Conservation (phyloP, 1,139 yeast species). For the Magnusiomyces paraingens region DNA sequence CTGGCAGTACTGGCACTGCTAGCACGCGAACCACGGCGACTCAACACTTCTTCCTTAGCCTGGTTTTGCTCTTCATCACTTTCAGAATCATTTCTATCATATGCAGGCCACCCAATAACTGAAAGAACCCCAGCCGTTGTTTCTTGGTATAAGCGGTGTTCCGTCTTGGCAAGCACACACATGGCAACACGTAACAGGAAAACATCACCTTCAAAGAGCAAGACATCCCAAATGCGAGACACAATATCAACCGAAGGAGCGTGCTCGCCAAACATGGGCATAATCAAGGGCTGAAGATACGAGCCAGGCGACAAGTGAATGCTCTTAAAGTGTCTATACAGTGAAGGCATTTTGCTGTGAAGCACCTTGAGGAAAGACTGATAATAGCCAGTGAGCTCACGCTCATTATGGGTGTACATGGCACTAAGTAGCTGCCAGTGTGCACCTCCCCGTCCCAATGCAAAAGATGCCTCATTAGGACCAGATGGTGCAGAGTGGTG, state of each 20-base stretch:
- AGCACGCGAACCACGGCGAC: too few species aligned
- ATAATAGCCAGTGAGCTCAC: constrained; percentile 31
- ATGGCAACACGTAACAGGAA: constrained; percentile 44
- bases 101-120: constrained; percentile 19
- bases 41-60: too few species aligned
- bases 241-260: constrained; percentile 34
- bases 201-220: constrained; percentile 55
- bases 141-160: constrained; percentile 47
- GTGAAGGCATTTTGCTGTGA: constrained; percentile 39
- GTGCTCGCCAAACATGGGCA: constrained; percentile 33
- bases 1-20: too few species aligned
- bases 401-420: constrained; percentile 26
- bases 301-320: constrained; percentile 35
- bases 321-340: constrained; percentile 46
- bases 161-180: constrained; percentile 43
- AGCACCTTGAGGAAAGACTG: constrained; percentile 45
- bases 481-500: constrained; percentile 25
- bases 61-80: too few species aligned
- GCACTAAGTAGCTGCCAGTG: constrained; percentile 24
- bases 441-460: too few species aligned
- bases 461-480: too few species aligned
- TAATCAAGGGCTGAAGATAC: constrained; percentile 36
- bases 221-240: constrained; percentile 48
- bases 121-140: constrained; percentile 40
- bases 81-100: not conserved